Evolutionary conservation across 2,329 filamentous ascomycete species (phyloP).

Genomic region (Venturia aucupariae): DNA sequence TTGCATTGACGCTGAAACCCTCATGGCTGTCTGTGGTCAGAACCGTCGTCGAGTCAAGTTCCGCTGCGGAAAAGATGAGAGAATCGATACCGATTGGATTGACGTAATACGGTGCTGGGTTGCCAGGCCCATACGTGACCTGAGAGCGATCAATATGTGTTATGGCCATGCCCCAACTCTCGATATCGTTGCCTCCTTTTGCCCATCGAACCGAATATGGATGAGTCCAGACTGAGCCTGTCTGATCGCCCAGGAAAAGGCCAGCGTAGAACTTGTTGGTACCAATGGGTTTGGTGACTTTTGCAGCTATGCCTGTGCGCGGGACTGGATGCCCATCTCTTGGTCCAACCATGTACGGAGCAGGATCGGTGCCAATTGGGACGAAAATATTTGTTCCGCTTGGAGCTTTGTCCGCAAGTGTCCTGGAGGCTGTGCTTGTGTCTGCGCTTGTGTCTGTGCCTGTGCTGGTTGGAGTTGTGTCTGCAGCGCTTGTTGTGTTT

Average conservation of each 20-base stretch:
- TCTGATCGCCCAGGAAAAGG: slow-evolving; percentile 67
- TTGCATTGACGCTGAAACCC: slow-evolving; percentile 56
- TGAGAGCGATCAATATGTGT: slow-evolving; percentile 63
- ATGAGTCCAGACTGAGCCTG: slow-evolving; percentile 60
- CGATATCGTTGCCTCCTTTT: slow-evolving; percentile 42
- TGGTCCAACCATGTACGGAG: slow-evolving; percentile 22
- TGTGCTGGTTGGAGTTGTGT: neutral
- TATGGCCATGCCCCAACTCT: slow-evolving; percentile 69
- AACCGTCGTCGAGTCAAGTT: slow-evolving; percentile 51
- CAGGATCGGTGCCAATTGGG: neutral
- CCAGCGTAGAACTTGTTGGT: slow-evolving; percentile 70
- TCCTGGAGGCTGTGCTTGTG: neutral
- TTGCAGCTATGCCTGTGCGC: neutral
- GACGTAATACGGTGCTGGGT: slow-evolving; percentile 57
- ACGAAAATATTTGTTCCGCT: slow-evolving; percentile 5
- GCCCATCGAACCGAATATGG: slow-evolving; percentile 42
- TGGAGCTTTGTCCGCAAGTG: neutral
- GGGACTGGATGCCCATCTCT: slow-evolving; percentile 33
- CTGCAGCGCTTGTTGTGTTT: too few relatives aligned
- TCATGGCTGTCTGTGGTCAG: slow-evolving; percentile 44
- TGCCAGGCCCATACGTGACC: slow-evolving; percentile 51
- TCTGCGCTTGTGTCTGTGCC: neutral
- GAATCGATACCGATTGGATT: slow-evolving; percentile 78
- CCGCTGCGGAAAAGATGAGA: slow-evolving; percentile 66
- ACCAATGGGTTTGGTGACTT: slow-evolving; percentile 30